Conservation (phyloP, 148 eudicot genomes). For the Limonium bicolor region DNA sequence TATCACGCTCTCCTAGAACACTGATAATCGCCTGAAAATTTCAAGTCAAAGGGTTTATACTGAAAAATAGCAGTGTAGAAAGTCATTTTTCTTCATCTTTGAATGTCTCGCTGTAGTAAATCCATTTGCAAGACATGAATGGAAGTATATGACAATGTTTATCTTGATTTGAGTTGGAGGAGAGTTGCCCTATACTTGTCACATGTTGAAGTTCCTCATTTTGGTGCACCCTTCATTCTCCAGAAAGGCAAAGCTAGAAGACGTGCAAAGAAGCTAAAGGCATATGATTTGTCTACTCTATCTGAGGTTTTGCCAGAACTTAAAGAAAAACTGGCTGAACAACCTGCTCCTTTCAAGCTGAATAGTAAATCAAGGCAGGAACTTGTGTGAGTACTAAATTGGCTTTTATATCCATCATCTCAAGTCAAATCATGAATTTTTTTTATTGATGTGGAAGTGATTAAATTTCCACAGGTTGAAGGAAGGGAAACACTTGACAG, state of each 20-base stretch:
- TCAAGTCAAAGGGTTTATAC: no score
- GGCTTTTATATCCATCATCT: not conserved
- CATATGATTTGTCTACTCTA: constrained; percentile 72
- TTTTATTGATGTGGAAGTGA: not conserved
- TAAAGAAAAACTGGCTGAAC: constrained; percentile 18
- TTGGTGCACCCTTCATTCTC: no score
- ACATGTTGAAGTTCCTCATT: no score
- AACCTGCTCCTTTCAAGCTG: constrained; percentile 25
- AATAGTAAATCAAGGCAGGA: constrained; percentile 54
- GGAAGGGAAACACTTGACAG: constrained; percentile 44
- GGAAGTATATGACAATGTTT: no score
- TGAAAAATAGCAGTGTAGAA: no score
- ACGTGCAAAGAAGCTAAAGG: constrained; percentile 55
- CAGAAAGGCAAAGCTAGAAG: constrained; percentile 38
- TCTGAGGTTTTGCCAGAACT: constrained; percentile 65
- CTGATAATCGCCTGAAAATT: no score
- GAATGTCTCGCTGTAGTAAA: no score
- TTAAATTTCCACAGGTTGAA: constrained; percentile 34
- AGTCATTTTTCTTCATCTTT: no score
- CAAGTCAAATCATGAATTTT: not conserved
- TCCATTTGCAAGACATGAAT: no score
- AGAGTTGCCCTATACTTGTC: no score
- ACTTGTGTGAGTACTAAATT: constrained; percentile 43
- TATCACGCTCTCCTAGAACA: no score
- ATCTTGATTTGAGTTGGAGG: no score